Percentiles rank a stretch among this genome's conserved stretches.
These are phyloP conservation scores for Prillingera fragicola DNA, from an alignment of 1,284 basidiomycete species.

Conservation along the genomic window DNA sequence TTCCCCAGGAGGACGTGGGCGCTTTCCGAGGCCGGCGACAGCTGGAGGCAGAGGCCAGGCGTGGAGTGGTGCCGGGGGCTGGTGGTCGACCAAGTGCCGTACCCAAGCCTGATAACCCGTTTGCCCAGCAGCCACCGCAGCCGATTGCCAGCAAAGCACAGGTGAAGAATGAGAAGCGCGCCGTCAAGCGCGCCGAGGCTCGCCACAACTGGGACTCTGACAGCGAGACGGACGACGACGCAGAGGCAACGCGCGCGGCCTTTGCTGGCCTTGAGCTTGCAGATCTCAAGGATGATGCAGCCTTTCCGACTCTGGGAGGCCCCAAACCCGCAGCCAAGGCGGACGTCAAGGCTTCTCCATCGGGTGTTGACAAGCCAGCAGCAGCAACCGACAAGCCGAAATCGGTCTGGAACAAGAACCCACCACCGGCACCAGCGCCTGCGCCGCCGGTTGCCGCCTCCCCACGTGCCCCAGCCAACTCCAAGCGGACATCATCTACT, in stretches of 20 bases:
- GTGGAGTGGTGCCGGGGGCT: constrained; percentile 34
- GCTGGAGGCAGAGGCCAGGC: constrained; percentile 58
- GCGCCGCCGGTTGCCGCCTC: neutral
- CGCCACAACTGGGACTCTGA: constrained; percentile 27
- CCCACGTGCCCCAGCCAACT: neutral
- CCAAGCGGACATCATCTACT: neutral
- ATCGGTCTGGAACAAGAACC: constrained; percentile 3
- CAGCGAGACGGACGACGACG: constrained; percentile 23
- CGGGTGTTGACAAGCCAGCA: neutral
- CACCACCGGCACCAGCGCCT: neutral
- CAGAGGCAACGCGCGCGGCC: constrained; percentile 21
- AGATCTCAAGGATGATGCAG: constrained; percentile 8
- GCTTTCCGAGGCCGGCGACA: constrained; percentile 74
- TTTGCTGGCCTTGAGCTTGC: constrained; percentile 21
- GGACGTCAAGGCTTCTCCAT: neutral
- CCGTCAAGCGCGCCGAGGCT: constrained; percentile 20
- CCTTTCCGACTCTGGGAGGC: neutral
- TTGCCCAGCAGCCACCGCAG: constrained; percentile 17
- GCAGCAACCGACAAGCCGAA: neutral
- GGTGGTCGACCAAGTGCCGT: constrained; percentile 3
- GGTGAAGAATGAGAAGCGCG: constrained; percentile 67
- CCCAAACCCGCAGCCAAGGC: neutral
- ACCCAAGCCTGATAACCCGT: constrained; percentile 22
- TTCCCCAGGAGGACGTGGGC: constrained; percentile 85
- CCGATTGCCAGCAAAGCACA: constrained; percentile 53